A percentile compares a stretch with the other conserved stretches of the same genome.
Evolutionary conservation across 2,329 filamentous ascomycete species (phyloP).

Genomic region (Magnaporthiopsis rhizophila): DNA sequence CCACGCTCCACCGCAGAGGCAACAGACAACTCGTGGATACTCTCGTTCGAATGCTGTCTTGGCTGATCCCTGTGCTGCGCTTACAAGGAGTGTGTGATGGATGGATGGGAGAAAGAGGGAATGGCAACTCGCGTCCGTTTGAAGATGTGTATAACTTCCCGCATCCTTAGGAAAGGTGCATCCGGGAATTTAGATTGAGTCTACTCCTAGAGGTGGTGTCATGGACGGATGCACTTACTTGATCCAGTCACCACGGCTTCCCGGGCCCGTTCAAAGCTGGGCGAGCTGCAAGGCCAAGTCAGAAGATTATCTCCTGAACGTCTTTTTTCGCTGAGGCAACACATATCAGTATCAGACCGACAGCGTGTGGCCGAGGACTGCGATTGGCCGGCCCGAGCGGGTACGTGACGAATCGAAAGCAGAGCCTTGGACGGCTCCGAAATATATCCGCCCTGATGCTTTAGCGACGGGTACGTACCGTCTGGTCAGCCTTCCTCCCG

Average conservation of each 20-base stretch:
- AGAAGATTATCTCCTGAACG: neutral
- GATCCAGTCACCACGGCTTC: neutral
- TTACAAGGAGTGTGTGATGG: neutral
- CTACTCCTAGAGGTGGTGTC: neutral
- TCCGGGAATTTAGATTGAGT: neutral
- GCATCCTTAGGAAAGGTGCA: neutral
- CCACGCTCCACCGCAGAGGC: neutral
- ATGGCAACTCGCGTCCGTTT: neutral
- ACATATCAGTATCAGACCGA: neutral
- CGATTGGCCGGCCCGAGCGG: neutral
- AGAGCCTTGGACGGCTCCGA: neutral
- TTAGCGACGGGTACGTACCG: neutral
- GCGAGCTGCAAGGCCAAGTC: neutral
- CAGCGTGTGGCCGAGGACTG: neutral
- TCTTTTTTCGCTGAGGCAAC: neutral
- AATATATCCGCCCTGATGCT: neutral
- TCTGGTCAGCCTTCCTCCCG: neutral
- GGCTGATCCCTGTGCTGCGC: neutral
- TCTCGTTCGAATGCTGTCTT: neutral
- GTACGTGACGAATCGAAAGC: neutral
- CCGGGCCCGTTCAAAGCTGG: neutral
- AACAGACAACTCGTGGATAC: neutral
- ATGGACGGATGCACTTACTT: neutral
- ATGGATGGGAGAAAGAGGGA: neutral
- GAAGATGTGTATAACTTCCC: neutral